A percentile compares a stretch with the other conserved stretches of the same genome.
These are phyloP conservation scores for Phylloporus gajari DNA, from an alignment of 1,284 basidiomycete genomes.

Conservation along the genomic window DNA sequence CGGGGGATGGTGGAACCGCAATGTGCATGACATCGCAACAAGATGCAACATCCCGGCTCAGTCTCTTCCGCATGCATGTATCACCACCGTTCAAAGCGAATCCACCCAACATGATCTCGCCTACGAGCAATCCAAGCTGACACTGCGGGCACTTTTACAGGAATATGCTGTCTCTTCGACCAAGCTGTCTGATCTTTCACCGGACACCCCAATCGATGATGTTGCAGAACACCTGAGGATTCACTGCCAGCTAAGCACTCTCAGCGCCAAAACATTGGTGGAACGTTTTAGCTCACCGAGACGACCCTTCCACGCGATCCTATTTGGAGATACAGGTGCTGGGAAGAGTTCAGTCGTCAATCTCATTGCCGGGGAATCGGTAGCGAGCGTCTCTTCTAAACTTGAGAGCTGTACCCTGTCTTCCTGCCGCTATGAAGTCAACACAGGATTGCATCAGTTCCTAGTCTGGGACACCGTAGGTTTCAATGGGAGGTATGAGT, in stretches of 20 bases:
- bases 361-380: constrained; percentile 22
- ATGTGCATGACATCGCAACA: constrained; percentile 29
- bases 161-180: constrained; percentile 14
- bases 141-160: constrained; percentile 25
- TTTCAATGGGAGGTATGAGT: constrained; percentile 27
- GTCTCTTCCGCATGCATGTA: constrained; percentile 34
- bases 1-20: constrained; percentile 40
- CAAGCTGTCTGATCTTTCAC: constrained; percentile 28
- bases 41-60: constrained; percentile 32
- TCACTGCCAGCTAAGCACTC: constrained; percentile 24
- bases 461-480: constrained; percentile 50
- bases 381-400: not conserved
- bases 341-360: constrained; percentile 45
- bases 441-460: constrained; percentile 32
- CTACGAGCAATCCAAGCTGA: constrained; percentile 30
- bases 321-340: constrained; percentile 43
- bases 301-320: constrained; percentile 29
- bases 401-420: constrained; percentile 36
- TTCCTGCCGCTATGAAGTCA: constrained; percentile 28
- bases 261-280: constrained; percentile 24
- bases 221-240: constrained; percentile 18
- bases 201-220: not conserved
- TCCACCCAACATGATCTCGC: not conserved
- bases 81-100: constrained; percentile 33
- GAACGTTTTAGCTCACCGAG: constrained; percentile 26